Percentiles rank a stretch among this genome's conserved stretches.
Conservation (phyloP, 2,329 filamentous ascomycete species). For the Aspergillus arachidicola region DNA sequence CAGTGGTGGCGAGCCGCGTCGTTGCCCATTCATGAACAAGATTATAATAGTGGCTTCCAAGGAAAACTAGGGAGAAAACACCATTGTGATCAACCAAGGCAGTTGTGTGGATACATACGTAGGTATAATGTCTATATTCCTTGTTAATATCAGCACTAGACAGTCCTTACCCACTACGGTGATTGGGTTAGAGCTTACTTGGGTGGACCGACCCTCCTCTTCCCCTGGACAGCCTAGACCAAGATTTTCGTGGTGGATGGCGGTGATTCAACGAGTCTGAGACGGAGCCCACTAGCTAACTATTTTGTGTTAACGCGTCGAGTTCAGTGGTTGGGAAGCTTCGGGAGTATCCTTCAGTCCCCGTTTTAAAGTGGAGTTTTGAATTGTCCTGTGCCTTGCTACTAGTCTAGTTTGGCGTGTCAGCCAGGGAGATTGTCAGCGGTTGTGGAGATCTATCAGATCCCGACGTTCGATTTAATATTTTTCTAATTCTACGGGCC, state of each 20-base stretch:
- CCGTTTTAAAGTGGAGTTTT: not conserved
- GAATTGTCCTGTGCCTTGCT: not conserved
- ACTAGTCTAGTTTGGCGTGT: not conserved
- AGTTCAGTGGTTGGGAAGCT: not conserved
- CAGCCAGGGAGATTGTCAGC: not conserved
- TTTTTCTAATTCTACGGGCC: not conserved
- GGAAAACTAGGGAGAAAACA: not conserved
- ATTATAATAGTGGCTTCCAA: not conserved
- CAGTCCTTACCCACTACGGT: not conserved
- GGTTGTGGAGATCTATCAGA: slow-evolving; percentile 1
- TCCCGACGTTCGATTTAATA: not conserved
- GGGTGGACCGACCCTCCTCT: not conserved
- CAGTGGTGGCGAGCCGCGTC: not conserved
- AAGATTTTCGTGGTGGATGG: not conserved
- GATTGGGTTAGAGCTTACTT: not conserved
- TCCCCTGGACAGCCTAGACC: not conserved
- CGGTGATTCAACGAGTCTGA: not conserved
- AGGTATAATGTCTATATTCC: not conserved
- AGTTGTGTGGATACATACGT: not conserved
- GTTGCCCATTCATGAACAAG: not conserved
- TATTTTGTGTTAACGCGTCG: not conserved
- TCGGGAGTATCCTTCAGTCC: not conserved
- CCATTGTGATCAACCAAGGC: not conserved
- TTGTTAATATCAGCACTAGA: not conserved
- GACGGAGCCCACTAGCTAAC: not conserved